phyloP scores from a whole-genome alignment of 2,329 filamentous ascomycete species.

The Ophiostoma sp. region DNA sequence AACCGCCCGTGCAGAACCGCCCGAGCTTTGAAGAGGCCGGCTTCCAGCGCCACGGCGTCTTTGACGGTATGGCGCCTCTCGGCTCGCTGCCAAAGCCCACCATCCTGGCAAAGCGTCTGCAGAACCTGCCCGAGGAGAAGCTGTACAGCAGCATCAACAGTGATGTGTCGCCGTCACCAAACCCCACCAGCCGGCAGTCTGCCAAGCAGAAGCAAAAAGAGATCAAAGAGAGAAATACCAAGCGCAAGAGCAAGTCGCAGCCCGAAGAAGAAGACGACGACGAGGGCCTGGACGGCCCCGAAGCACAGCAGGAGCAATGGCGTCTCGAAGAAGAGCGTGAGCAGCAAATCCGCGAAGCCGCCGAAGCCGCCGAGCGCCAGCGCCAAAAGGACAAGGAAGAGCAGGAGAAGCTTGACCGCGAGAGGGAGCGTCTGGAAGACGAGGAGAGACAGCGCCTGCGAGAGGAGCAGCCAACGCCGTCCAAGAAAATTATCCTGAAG shows the following conservation, averaged over 20 bases:
- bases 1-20: constrained; percentile 54
- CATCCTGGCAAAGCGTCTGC: constrained; percentile 45
- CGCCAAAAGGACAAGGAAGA: background rate
- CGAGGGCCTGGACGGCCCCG: background rate
- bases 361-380: background rate
- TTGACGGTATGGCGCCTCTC: constrained; percentile 78
- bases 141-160: constrained; percentile 15
- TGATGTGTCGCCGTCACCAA: constrained; percentile 7
- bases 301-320: constrained; percentile 14
- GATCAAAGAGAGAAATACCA: background rate
- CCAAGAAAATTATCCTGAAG: constrained; percentile 46
- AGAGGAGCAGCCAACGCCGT: constrained; percentile 25
- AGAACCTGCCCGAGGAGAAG: constrained; percentile 24
- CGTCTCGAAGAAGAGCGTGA: constrained; percentile 4
- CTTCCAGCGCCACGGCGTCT: constrained; percentile 66
- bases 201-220: constrained; percentile 19
- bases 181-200: background rate
- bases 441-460: constrained; percentile 24
- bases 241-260: constrained; percentile 8
- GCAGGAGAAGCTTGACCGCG: background rate
- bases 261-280: constrained; percentile 3
- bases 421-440: constrained; percentile 2
- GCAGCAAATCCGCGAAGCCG: constrained; percentile 1
- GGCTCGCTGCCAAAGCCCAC: constrained; percentile 64
- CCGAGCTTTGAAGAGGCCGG: constrained; percentile 75